Evolutionary conservation across 2,329 filamentous ascomycete genomes (phyloP).

Genomic region (Aschersonia sp.): DNA sequence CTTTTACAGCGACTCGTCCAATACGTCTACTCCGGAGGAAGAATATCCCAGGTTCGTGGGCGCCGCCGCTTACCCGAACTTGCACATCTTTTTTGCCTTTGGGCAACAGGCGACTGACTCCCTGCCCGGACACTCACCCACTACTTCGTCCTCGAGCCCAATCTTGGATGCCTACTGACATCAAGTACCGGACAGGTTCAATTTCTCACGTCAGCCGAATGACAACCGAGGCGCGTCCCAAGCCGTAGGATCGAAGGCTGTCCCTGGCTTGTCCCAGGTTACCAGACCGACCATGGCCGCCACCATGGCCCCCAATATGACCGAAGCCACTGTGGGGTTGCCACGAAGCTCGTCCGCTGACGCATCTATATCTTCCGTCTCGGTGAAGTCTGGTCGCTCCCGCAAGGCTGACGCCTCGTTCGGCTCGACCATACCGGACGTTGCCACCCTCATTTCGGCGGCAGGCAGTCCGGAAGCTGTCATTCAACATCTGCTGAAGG

Average conservation of each 20-base stretch:
- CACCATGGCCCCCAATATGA: constrained; percentile 24
- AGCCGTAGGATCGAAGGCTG: constrained; percentile 27
- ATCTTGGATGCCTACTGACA: neutral
- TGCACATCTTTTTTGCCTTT: no score
- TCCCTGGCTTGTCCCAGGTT: constrained; percentile 21
- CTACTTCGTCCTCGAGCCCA: no score
- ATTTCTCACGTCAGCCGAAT: constrained; percentile 25
- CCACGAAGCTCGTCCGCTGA: constrained; percentile 82
- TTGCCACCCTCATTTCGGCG: constrained; percentile 63
- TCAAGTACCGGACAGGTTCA: constrained; percentile 9
- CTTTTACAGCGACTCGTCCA: constrained; percentile 22
- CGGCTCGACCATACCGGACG: constrained; percentile 53
- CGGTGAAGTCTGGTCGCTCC: constrained; percentile 36
- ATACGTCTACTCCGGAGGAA: constrained; percentile 17
- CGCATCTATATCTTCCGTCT: constrained; percentile 73
- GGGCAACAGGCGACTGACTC: constrained; percentile 1
- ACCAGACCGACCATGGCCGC: constrained; percentile 32
- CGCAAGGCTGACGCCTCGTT: constrained; percentile 41
- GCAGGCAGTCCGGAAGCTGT: constrained; percentile 84
- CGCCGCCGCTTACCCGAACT: no score
- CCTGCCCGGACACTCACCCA: neutral
- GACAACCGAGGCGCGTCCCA: constrained; percentile 31
- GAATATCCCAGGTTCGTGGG: constrained; percentile 17
- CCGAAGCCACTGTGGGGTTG: constrained; percentile 22
- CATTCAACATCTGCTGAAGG: constrained; percentile 75